phyloP scores from a whole-genome alignment of 2,329 filamentous ascomycete species.

The Colletotrichum noveboracense region DNA sequence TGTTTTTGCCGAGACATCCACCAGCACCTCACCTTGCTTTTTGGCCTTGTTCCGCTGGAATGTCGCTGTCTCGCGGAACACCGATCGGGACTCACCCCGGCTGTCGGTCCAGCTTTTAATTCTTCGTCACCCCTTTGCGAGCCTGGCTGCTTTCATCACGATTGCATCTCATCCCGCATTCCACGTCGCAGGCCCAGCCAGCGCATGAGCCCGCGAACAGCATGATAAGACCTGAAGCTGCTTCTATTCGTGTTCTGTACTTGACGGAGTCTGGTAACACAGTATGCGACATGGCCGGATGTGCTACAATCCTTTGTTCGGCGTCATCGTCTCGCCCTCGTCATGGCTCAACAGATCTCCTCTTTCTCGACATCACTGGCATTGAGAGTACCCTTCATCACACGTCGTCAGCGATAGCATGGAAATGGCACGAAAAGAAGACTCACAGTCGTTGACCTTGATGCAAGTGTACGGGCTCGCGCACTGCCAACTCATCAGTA shows the following conservation, averaged over 20 bases:
- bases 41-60: slow-evolving; percentile 6
- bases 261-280: background rate
- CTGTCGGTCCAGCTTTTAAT: background rate
- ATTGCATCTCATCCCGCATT: background rate
- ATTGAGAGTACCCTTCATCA: slow-evolving; percentile 11
- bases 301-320: background rate
- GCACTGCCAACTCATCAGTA: background rate
- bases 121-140: background rate
- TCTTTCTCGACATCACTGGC: background rate
- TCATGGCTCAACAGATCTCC: background rate
- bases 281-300: background rate
- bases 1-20: background rate
- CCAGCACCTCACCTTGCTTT: background rate
- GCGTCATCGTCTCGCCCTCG: background rate
- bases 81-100: background rate
- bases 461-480: slow-evolving; percentile 1
- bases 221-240: background rate
- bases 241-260: background rate
- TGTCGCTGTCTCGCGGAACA: slow-evolving; percentile 1
- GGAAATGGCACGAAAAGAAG: no score
- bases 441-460: slow-evolving; percentile 15
- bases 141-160: background rate
- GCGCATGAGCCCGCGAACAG: background rate
- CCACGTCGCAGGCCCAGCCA: background rate
- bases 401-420: background rate